phyloP scores from a whole-genome alignment of 176 grass and related monocot genomes.

The Pharus latifolius region DNA sequence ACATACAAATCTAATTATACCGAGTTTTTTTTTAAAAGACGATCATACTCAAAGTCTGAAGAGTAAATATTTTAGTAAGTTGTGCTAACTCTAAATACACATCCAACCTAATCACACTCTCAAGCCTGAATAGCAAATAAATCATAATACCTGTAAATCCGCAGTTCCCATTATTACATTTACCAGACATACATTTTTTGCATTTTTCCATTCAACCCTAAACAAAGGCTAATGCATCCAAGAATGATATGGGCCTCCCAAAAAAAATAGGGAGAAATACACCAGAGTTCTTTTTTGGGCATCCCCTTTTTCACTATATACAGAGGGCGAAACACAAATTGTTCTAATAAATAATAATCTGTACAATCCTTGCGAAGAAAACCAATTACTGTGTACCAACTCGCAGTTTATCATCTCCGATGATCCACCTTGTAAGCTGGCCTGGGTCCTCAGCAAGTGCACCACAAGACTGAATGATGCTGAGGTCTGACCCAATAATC shows the following conservation, averaged over 20 bases:
- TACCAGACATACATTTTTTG: neutral
- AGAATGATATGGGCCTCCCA: neutral
- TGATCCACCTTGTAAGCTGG: slow-evolving; percentile 75
- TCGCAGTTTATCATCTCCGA: slow-evolving; percentile 60
- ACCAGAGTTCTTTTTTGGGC: neutral
- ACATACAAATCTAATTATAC: too few species aligned
- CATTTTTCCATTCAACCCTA: neutral
- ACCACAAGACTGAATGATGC: slow-evolving; percentile 49
- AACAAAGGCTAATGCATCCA: neutral
- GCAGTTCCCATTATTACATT: neutral
- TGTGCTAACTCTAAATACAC: too few species aligned
- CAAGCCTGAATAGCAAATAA: neutral
- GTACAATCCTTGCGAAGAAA: neutral
- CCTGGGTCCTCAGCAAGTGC: slow-evolving; percentile 44
- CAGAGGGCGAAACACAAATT: neutral
- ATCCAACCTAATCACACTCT: too few species aligned
- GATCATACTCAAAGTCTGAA: too few species aligned
- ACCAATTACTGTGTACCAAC: neutral
- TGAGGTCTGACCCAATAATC: slow-evolving; percentile 60
- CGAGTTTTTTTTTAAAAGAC: too few species aligned
- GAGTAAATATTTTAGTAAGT: too few species aligned
- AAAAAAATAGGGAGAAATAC: neutral
- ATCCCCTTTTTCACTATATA: neutral
- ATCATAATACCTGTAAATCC: neutral
- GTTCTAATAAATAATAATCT: neutral